These are phyloP conservation scores for Seiridium unicorne DNA, from an alignment of 2,329 filamentous ascomycete species.

Conservation along the genomic window DNA sequence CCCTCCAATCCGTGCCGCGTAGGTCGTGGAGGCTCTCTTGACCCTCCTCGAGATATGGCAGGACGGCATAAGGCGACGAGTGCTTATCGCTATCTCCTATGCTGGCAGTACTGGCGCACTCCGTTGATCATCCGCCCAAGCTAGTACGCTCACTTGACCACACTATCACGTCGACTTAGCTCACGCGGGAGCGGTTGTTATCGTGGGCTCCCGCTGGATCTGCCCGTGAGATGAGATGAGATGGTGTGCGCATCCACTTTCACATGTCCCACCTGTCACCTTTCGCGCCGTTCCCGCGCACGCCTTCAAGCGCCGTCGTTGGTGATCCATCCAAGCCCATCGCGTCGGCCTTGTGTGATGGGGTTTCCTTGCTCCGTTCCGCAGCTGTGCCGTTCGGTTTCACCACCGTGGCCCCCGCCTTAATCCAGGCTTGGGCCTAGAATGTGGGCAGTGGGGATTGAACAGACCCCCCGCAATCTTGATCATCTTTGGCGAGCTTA, in stretches of 20 bases:
- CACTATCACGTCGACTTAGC: conserved; percentile 14
- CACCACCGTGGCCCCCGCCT: too few relatives aligned
- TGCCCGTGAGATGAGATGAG: conserved; percentile 7
- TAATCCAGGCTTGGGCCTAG: too few relatives aligned
- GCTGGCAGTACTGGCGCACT: neutral
- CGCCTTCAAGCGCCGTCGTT: too few relatives aligned
- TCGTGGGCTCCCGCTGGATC: conserved; percentile 3
- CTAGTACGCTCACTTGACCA: conserved; percentile 7
- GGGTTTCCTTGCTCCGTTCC: too few relatives aligned
- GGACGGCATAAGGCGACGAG: neutral
- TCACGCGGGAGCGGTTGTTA: conserved; percentile 18
- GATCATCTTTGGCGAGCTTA: too few relatives aligned
- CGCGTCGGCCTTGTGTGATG: too few relatives aligned
- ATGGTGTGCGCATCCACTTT: conserved; percentile 26
- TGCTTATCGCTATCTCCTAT: neutral
- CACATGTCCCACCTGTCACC: conserved; percentile 18
- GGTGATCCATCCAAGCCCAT: too few relatives aligned
- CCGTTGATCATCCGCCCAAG: neutral
- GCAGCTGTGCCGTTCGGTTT: too few relatives aligned
- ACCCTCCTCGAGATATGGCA: neutral
- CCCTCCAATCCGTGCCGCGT: neutral
- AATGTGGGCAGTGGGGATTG: too few relatives aligned
- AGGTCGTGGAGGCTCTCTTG: too few relatives aligned
- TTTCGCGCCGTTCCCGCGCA: conserved; percentile 1
- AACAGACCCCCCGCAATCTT: too few relatives aligned